Evolutionary conservation across 176 grass and related monocot species (phyloP), one percentile per base, ranked within the genome.

Genomic region (Alopecurus myosuroides): DNA sequence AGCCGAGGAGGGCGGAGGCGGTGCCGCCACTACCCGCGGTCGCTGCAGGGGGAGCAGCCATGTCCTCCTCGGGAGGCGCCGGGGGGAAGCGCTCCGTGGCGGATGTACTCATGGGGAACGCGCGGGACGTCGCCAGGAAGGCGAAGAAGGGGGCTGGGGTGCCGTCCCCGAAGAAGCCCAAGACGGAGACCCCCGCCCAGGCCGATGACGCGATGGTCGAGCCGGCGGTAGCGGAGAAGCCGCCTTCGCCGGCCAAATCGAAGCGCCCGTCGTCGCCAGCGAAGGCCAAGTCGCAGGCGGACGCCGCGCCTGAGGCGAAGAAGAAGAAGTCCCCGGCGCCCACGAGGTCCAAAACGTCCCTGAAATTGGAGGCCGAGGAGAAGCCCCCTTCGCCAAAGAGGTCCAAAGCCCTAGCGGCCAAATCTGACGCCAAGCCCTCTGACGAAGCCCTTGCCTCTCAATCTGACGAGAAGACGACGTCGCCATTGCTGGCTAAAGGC

Each of bases 71-170:
- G 3, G 79, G 74, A 10, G 81, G 55, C 48, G 79, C 55, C 13
- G 84, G 62, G 17, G 85, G 85, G 39, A 91, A 93, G 78, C 91
- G 95, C 49, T 88, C 89, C 57, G 89, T 98, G 48, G 86, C 93
- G 84, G 95, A 98, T 49, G 95, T 95, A 64, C 93, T 98, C 85
- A 98, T 99, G 93, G 90, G 91, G 62, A 84, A 88, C 41, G 93
- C 95, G 11, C 95, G 95, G 55, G 91, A 86, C 50, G 92, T 88
- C 37, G 76, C 89, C 66, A 91, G 82, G 40, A 94, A 89, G 83
- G 65, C 63, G 26, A 93, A 79, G 70, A 93, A 93, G 83, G 48
- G n/a, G 41, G 28, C 81, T 0, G 76, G 33, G 3, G 86, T 58
- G 57, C 78, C 92, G 15, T 81, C 87, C 12, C 84, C 94, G 35